Evolutionary conservation across 306 rosid genomes (phyloP).

Genomic region (Sphenostylis stenocarpa): DNA sequence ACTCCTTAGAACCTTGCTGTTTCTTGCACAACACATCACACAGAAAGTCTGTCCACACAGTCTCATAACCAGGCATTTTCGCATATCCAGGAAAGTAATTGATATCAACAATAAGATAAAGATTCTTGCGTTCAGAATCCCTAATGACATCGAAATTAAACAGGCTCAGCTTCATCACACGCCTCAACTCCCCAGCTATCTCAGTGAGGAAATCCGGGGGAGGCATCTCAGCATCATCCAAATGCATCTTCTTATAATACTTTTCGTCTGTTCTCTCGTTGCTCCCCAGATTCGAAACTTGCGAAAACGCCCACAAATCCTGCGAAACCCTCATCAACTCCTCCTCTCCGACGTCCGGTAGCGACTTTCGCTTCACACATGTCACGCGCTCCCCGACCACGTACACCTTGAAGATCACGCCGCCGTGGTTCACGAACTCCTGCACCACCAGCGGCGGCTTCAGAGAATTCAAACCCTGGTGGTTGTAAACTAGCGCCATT

Average conservation of each 20-base stretch:
- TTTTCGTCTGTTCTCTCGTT: conserved; percentile 58
- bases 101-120: conserved; percentile 82
- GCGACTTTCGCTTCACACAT: conserved; percentile 84
- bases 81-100: conserved; percentile 98
- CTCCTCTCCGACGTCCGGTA: conserved; percentile 79
- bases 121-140: conserved; percentile 65
- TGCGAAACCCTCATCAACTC: conserved; percentile 43
- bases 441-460: conserved; percentile 86
- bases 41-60: conserved; percentile 73
- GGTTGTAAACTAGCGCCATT: conserved; percentile 75
- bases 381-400: conserved; percentile 70
- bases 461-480: conserved; percentile 56
- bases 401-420: conserved; percentile 88
- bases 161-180: conserved; percentile 60
- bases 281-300: conserved; percentile 69
- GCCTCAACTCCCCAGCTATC: conserved; percentile 66
- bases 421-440: conserved; percentile 91
- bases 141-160: conserved; percentile 88
- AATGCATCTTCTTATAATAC: conserved; percentile 72
- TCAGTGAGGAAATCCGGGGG: conserved; percentile 44
- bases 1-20: conserved; percentile 1
- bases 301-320: conserved; percentile 69
- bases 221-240: conserved; percentile 84
- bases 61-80: conserved; percentile 90
- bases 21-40: conserved; percentile 60